Evolutionary conservation across 306 rosid genomes (phyloP), one percentile per base, ranked within the genome.

Genomic region (Ormosia semicastrata): DNA sequence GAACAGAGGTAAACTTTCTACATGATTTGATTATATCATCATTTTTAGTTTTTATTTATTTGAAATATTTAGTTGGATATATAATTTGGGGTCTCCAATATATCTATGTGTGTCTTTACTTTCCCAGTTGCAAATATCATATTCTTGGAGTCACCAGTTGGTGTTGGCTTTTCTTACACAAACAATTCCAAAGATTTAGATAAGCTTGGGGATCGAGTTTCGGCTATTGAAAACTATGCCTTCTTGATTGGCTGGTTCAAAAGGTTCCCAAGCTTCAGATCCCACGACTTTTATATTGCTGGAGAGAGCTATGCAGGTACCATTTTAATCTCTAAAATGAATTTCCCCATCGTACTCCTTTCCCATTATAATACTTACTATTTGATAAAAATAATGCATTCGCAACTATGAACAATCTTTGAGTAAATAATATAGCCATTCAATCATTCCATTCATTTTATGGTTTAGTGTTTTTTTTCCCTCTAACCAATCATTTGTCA

Each of bases 241-340:
- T 93, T 93, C 83, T 79, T 93, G 18, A 0, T 76, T 64, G 87
- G 83, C 66, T 93, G 95, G 97, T 91, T 93, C 43, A 73, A 84
- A 62, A 91, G 86, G 65, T 93, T 93, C 41, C 91, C 95, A 6
- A 36, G 2, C 78, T 91, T 85, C 77, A 89, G 33, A 81, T 77
- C 86, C 78, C 85, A 82, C 11, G 87, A 86, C 4, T 91, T 91
- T 80, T 93, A 88, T 53, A 57, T 93, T 11, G 84, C 87, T 34
- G 95, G 97, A 80, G 95, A 91, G 78, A 93, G 94, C 85, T 93
- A 91, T 46, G 94, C 87, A 9, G 93, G 92, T 90, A 86, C 11
- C 53, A 10, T 10, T 5, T 9, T 33, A 14, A 36, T 49, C 3
- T 71, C 7, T 71, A 46, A 69, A 49, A 11, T 47, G 6, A 69